phyloP scores from a whole-genome alignment of 2,329 filamentous ascomycete genomes.

The Cladophialophora chaetospira region DNA sequence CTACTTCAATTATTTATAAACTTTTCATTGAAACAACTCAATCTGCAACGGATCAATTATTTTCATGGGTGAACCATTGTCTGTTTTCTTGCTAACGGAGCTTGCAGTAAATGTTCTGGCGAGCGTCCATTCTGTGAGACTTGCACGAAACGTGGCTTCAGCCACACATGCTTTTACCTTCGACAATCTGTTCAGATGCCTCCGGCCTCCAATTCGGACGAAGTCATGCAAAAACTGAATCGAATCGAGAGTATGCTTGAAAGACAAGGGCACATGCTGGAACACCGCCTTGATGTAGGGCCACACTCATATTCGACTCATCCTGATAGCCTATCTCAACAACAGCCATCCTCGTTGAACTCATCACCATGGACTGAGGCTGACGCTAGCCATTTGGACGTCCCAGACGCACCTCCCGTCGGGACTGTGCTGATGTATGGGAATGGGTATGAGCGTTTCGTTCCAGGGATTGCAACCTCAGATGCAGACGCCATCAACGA shows the following conservation, averaged over 20 bases:
- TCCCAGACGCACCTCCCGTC: constrained; percentile 28
- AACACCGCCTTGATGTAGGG: background rate
- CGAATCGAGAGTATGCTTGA: constrained; percentile 42
- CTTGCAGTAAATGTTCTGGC: constrained; percentile 38
- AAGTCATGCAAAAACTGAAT: constrained; percentile 39
- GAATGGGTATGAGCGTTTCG: constrained; percentile 35
- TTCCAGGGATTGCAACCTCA: constrained; percentile 38
- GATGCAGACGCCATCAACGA: constrained; percentile 17
- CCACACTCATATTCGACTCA: background rate
- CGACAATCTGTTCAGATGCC: constrained; percentile 33
- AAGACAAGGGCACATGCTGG: constrained; percentile 34
- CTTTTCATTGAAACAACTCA: no score
- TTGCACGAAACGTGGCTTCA: constrained; percentile 43
- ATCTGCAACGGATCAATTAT: background rate
- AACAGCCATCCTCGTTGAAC: constrained; percentile 18
- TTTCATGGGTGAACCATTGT: background rate
- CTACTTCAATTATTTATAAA: no score
- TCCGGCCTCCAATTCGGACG: background rate
- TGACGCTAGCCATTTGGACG: constrained; percentile 35
- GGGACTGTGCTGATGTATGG: constrained; percentile 35
- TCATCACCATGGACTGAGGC: constrained; percentile 30
- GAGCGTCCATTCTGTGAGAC: constrained; percentile 44
- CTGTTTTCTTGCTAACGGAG: background rate
- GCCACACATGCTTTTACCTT: constrained; percentile 41
- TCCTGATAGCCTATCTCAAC: constrained; percentile 1